Evolutionary conservation across 1,284 basidiomycete genomes (phyloP).

Genomic region (Ceratobasidium sp.): DNA sequence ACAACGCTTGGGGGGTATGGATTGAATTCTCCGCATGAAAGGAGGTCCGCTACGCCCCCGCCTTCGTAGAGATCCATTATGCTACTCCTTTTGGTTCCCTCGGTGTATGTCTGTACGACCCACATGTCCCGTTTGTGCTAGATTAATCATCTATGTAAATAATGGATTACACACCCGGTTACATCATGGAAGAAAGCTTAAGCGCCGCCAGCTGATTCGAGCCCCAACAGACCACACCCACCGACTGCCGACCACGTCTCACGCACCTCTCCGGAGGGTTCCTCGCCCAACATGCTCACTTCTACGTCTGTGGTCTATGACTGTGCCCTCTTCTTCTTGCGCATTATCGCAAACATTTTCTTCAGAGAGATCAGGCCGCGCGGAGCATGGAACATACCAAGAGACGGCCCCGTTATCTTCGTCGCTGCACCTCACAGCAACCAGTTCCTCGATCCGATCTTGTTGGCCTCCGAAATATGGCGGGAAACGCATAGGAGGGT

Average conservation of each 20-base stretch:
- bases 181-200: not conserved
- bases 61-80: conserved; percentile 26
- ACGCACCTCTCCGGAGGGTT: conserved; percentile 13
- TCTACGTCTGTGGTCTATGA: conserved; percentile 65
- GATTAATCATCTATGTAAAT: conserved; percentile 36
- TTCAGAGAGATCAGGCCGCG: conserved; percentile 96
- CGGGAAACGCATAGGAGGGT: conserved; percentile 87
- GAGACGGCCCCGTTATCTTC: conserved; percentile 94
- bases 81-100: conserved; percentile 18
- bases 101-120: conserved; percentile 25
- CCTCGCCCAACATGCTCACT: conserved; percentile 2
- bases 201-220: conserved; percentile 25
- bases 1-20: conserved; percentile 41
- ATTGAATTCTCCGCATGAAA: conserved; percentile 14
- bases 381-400: conserved; percentile 95
- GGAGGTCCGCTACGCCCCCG: conserved; percentile 26
- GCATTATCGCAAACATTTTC: conserved; percentile 92
- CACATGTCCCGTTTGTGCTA: conserved; percentile 17
- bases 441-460: conserved; percentile 95
- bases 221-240: conserved; percentile 27
- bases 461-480: conserved; percentile 89
- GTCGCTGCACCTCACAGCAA: conserved; percentile 98
- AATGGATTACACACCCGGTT: conserved; percentile 6
- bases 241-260: conserved; percentile 7
- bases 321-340: conserved; percentile 79